These are phyloP conservation scores for Pythium pyrilobum DNA, from an alignment of 352 stramenopile genomes.

Conservation along the genomic window DNA sequence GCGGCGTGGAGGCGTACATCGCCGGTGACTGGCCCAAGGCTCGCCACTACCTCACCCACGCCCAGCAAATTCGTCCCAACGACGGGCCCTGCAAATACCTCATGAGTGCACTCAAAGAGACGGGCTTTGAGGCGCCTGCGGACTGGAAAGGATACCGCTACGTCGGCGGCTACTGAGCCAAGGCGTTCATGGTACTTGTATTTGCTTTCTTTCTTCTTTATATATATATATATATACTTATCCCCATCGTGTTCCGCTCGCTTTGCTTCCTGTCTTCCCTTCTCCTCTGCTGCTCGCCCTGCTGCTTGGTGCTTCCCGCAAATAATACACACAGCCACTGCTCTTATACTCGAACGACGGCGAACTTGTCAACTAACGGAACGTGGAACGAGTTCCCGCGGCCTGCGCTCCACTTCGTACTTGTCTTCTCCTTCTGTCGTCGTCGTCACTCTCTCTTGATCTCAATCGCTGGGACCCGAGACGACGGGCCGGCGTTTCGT, in stretches of 20 bases:
- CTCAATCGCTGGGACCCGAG: too few relatives aligned
- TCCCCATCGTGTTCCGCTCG: background rate
- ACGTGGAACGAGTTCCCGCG: too few relatives aligned
- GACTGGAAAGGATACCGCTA: slow-evolving; percentile 91
- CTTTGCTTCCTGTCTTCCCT: too few relatives aligned
- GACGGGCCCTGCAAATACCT: slow-evolving; percentile 90
- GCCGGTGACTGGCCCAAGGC: slow-evolving; percentile 69
- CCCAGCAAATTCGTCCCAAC: slow-evolving; percentile 64
- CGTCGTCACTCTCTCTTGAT: too few relatives aligned
- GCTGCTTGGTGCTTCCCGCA: too few relatives aligned
- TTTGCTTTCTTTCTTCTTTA: slow-evolving; percentile 7
- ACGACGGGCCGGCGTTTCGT: too few relatives aligned
- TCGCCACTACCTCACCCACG: slow-evolving; percentile 64
- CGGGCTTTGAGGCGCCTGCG: slow-evolving; percentile 78
- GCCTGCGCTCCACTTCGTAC: too few relatives aligned
- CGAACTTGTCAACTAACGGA: too few relatives aligned
- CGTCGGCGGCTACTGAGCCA: slow-evolving; percentile 70
- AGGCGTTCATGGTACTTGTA: background rate
- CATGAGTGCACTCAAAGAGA: slow-evolving; percentile 86
- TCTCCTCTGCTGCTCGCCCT: too few relatives aligned
- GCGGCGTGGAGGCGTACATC: slow-evolving; percentile 73
- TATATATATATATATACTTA: background rate
- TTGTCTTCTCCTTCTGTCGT: too few relatives aligned
- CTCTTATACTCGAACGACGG: too few relatives aligned
- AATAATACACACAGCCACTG: too few relatives aligned